These are phyloP conservation scores for Pontederia paniculata DNA, from an alignment of 176 grass and related monocot species.

Conservation along the genomic window DNA sequence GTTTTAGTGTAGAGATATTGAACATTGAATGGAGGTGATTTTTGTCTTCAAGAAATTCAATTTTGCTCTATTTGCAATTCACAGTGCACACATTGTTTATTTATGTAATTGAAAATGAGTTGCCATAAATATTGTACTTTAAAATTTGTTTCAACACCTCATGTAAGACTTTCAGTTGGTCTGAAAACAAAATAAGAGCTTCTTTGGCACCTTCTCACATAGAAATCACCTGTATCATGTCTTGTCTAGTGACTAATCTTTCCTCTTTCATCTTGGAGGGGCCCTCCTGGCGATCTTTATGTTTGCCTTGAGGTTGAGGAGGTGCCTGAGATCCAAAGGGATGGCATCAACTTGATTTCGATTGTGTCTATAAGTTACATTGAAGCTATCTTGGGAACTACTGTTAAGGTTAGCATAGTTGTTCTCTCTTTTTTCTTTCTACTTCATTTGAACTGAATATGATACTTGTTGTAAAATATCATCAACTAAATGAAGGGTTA, in stretches of 20 bases:
- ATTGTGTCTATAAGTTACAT: constrained; percentile 73
- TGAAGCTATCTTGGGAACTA: constrained; percentile 86
- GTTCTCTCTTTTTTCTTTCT: background rate
- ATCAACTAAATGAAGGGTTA: background rate
- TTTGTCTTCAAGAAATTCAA: too few relatives aligned
- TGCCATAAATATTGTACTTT: too few relatives aligned
- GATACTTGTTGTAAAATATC: background rate
- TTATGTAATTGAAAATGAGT: too few relatives aligned
- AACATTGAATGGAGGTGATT: too few relatives aligned
- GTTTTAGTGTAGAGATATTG: too few relatives aligned
- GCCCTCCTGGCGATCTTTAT: constrained; percentile 89
- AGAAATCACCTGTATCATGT: too few relatives aligned
- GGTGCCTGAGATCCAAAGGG: constrained; percentile 82
- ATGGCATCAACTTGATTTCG: constrained; percentile 92
- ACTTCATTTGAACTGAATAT: background rate
- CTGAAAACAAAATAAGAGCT: too few relatives aligned
- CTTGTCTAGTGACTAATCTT: constrained; percentile 10
- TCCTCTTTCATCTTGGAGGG: constrained; percentile 35
- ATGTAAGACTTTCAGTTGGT: too few relatives aligned
- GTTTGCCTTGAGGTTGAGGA: constrained; percentile 97
- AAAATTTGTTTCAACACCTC: too few relatives aligned
- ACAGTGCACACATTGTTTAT: too few relatives aligned
- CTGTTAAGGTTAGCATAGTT: constrained; percentile 39
- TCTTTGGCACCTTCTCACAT: too few relatives aligned
- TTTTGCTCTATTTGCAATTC: too few relatives aligned